Evolutionary conservation across 257 asterid genomes (phyloP), one percentile per base, ranked within the genome.

Genomic region (Primulina eburnea): DNA sequence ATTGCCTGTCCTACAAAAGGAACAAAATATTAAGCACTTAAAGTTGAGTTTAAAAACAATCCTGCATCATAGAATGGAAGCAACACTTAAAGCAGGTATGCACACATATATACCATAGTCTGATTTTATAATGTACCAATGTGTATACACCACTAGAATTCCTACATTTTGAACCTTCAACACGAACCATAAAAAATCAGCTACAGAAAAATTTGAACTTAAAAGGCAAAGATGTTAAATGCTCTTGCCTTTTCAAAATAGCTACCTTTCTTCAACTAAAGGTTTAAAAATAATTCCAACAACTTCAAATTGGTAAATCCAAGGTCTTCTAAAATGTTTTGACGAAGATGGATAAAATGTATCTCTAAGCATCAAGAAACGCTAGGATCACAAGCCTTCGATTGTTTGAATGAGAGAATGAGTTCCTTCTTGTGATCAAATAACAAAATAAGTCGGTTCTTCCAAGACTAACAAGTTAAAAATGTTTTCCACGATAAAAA

Each of bases 1-100:
- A 90, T 85, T 64, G 98, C 95, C 74, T 77, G 88, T 72, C 98
- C 98, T 90, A 80, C n/a, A 71, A 67, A 47, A 40, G 52, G 33
- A 77, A 74, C 35, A 59, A 68, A 74, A 4, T 47, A 6, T 47
- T 7, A 26, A 38, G 30, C 33, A 52, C 21, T 53, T 2, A 6
- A n/a, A 6, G 17, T 20, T 5, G 34, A 32, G 58, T 37, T 33
- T 37, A 10, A 6, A 24, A 30, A 58, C 32, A 18, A 38, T 50
- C 2, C 7, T 35, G 14, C 28, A 18, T 17, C 32, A 30, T n/a
- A 18, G 28, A 32, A 32, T 33, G 69, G 38, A 30, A 34, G 35
- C 10, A 62, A 8, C 14, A 35, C 1, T 14, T n/a, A 58, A 3
- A 11, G 38, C 20, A 34, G 3, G 0, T 21, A 40, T 43, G 12